Evolutionary conservation across 2,329 filamentous ascomycete genomes (phyloP), one percentile per base, ranked within the genome.

Genomic region (Cordyceps cicadae): DNA sequence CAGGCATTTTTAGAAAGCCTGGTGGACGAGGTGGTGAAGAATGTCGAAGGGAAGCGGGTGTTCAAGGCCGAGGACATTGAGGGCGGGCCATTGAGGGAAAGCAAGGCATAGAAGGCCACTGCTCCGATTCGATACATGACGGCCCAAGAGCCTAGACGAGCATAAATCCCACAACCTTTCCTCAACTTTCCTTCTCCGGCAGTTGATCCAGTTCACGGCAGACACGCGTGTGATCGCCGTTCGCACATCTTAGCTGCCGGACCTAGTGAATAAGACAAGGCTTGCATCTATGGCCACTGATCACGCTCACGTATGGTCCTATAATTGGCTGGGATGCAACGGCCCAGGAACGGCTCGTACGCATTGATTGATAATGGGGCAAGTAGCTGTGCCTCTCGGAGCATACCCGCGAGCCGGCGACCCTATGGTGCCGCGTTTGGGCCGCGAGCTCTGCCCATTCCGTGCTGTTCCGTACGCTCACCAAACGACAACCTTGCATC

Each of bases 1-100:
- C 79, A 82, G 66, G 86, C 83, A 26, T 93, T 84, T 67, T 82
- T 97, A 70, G 90, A 96, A 71, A 86, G 85, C 55, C 74, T 97
- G 63, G 83, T 95, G 15, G 75, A 81, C 0, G 91, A 96, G 71
- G 90, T 96, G 3, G 84, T 90, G 70, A 76, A 84, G 71, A 87
- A 87, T 58, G 87, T 96, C 5, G 75, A 91, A 66, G 93, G 93
- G 3, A 80, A 79, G 67, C 80, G 87, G 54, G 84, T 96, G 12
- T 67, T 74, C 32, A 79, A 81, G 29, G 64, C 61, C 15, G 92
- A 97, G 72, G 90, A 87, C 63, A 87, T 90, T 69, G 87, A 90
- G 68, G 77, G 78, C 45, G 54, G 52, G 19, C 59, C 54, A 46
- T 24, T 50, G 14, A 24, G 37, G 39, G 54, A 61, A 17, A 61